A percentile compares a stretch with the other conserved stretches of the same genome.
phyloP scores from a whole-genome alignment of 495 filamentous ascomycete species.

The Xylaria curta region DNA sequence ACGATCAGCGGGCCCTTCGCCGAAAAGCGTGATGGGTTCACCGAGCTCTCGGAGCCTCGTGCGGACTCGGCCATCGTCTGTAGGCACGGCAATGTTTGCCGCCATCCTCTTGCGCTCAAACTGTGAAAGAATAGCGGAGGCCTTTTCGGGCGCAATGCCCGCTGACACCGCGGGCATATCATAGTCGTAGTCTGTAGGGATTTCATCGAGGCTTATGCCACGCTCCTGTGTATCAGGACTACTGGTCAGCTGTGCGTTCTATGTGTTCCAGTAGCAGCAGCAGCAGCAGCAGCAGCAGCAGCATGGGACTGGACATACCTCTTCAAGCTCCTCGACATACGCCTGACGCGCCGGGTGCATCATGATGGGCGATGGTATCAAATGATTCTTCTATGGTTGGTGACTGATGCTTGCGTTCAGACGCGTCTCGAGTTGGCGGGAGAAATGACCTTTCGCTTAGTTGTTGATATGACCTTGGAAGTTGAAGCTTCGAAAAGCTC shows the following conservation, averaged over 20 bases:
- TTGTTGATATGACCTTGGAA: conserved; percentile 3
- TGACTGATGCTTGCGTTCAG: neutral
- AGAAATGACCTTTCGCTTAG: neutral
- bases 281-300: too few relatives aligned
- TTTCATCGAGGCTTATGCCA: conserved; percentile 77
- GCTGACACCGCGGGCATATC: conserved; percentile 72
- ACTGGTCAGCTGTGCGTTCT: conserved; percentile 40
- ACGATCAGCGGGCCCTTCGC: conserved; percentile 85
- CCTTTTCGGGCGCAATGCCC: conserved; percentile 84
- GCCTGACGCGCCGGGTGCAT: conserved; percentile 94
- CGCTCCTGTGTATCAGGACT: conserved; percentile 53
- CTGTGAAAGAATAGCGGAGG: conserved; percentile 86
- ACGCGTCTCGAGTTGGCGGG: neutral
- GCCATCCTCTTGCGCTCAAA: conserved; percentile 88
- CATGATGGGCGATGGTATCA: conserved; percentile 45
- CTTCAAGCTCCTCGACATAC: conserved; percentile 88
- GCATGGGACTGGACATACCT: conserved; percentile 65
- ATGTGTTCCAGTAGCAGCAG: conserved; percentile 24
- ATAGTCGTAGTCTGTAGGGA: conserved; percentile 89
- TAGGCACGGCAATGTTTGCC: conserved; percentile 91
- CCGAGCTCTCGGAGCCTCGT: conserved; percentile 79
- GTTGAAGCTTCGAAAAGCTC: conserved; percentile 27
- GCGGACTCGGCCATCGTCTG: conserved; percentile 88
- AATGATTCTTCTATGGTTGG: neutral
- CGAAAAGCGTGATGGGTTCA: conserved; percentile 94